Evolutionary conservation across 305 asterid species (phyloP), one percentile per base, ranked within the genome.

Genomic region (Solanum hybrid): DNA sequence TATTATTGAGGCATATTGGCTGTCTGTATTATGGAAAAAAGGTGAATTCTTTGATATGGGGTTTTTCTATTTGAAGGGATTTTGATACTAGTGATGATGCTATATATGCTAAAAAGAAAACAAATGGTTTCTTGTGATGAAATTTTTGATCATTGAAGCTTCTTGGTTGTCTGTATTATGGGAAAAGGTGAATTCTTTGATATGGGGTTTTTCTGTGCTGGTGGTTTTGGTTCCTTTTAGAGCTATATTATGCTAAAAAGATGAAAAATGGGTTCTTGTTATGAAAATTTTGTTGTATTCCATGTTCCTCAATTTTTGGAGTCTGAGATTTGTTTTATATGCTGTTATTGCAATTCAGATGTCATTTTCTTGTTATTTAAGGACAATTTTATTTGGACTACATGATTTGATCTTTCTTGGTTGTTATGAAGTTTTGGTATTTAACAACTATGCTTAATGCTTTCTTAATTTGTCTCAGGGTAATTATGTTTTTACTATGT

Each of bases 61-160:
- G 3, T 36, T 87, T 79, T 34, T 87, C 51, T 89, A 84, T 73
- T 26, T 83, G 83, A 79, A 27, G 79, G 36, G 79, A 73, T 24
- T 27, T 12, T 73, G 36, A 27, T 17, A 73, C 79, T 73, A 73
- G 11, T 73, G 79, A 27, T 73, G 79, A 27, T 73, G 39, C 75
- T 89, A 36, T 5, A 29, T 5, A n/a, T 88, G 75, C 41, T 57
- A 84, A 84, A 45, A 83, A 84, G 2, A 4, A 84, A 51, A 45
- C 12, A 87, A 65, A 89, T 39, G 90, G 61, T 86, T 91, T 91
- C 92, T 91, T 90, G 91, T 87, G 85, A 91, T 90, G 92, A 88
- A 77, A 84, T 57, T 79, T 79, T n/a, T 51, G 20, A 51, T 51
- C 22, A 51, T 51, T 20, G 65, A 57, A 29, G 11, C 32, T 45